Percentiles rank a stretch among this genome's conserved stretches.
Evolutionary conservation across 768 basidiomycete species (phyloP).

Genomic region (Rhodotorula babjevae): DNA sequence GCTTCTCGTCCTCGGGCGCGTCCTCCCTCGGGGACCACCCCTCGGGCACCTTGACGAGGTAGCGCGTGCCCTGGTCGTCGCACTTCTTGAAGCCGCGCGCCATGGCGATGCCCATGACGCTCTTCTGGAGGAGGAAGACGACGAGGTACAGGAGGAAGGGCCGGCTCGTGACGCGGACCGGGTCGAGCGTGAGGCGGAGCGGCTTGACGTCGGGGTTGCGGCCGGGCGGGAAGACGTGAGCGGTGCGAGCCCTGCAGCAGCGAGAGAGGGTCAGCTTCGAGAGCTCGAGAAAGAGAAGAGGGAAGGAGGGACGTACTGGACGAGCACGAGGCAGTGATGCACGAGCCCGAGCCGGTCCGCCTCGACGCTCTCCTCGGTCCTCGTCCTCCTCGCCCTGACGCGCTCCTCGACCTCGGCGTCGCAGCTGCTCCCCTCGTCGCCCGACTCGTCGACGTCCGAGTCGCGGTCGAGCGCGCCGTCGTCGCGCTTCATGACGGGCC

Average conservation of each 20-base stretch:
- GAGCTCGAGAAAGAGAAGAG: background rate
- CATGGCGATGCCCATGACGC: constrained; percentile 17
- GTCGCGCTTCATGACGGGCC: constrained; percentile 19
- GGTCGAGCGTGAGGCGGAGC: constrained; percentile 72
- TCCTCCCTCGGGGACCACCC: constrained; percentile 60
- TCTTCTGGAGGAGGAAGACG: constrained; percentile 29
- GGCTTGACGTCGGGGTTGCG: constrained; percentile 48
- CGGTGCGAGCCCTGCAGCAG: constrained; percentile 25
- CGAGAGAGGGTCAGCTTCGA: background rate
- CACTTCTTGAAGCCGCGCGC: constrained; percentile 33
- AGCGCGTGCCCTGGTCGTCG: constrained; percentile 56
- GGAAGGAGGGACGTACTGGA: constrained; percentile 21
- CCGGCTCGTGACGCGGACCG: constrained; percentile 62
- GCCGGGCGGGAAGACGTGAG: constrained; percentile 26
- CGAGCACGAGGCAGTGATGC: constrained; percentile 34
- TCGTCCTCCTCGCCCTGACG: background rate
- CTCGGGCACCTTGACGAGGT: constrained; percentile 63
- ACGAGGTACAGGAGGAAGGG: constrained; percentile 56
- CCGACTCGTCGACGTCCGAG: constrained; percentile 18
- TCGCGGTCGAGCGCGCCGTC: constrained; percentile 22
- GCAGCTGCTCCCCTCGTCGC: background rate
- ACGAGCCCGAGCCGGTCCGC: constrained; percentile 31
- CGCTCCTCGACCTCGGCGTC: background rate
- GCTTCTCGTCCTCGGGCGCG: constrained; percentile 47
- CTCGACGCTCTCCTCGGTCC: constrained; percentile 8